Evolutionary conservation across 345 rosid species (phyloP), one percentile per base, ranked within the genome.

Genomic region (Lumnitzera littorea): DNA sequence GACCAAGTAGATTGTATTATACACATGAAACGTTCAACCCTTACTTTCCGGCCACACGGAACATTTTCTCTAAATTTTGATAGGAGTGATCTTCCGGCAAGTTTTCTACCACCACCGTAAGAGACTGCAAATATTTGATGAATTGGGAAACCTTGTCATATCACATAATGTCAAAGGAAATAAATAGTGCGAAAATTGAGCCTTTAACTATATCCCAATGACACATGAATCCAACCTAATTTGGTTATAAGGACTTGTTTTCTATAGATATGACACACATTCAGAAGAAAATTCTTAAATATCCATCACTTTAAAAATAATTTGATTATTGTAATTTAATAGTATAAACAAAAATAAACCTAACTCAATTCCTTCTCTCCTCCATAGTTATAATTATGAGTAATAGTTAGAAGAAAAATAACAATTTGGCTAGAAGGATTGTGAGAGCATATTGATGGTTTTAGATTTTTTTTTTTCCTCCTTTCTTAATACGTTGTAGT

Each of bases 11-110:
- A 51, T 43, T n/a, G 13, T 24, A 48, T 12, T 51, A 24, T 15
- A 20, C 23, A 23, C 53, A 56, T 3, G 48, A 14, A 49, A 14
- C 43, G 14, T 43, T 24, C 48, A 46, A 20, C 24, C 53, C 53
- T 3, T 56, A 94, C 99, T 82, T 83, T 77, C 99, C 99, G 58
- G 82, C 83, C 13, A 83, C 87, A 64, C 86, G 72, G 59, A 88
- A 94, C 58, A 91, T 83, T 62, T 80, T 91, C 76, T 91, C 97
- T 63, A 94, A 78, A 72, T 91, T 91, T 48, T 86, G 99, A 69
- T 94, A 89, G 56, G 97, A 91, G 62, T 94, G 95, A 82, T 94
- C 99, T 51, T 94, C 99, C 36, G 99, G 99, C 72, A 94, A 75
- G 77, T 94, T 94, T 84, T 94, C 99, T 24, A 69, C 96, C 53